Percentiles rank a stretch among this genome's conserved stretches.
Evolutionary conservation across 2,329 filamentous ascomycete species (phyloP).

Genomic region (Apiospora koreana): DNA sequence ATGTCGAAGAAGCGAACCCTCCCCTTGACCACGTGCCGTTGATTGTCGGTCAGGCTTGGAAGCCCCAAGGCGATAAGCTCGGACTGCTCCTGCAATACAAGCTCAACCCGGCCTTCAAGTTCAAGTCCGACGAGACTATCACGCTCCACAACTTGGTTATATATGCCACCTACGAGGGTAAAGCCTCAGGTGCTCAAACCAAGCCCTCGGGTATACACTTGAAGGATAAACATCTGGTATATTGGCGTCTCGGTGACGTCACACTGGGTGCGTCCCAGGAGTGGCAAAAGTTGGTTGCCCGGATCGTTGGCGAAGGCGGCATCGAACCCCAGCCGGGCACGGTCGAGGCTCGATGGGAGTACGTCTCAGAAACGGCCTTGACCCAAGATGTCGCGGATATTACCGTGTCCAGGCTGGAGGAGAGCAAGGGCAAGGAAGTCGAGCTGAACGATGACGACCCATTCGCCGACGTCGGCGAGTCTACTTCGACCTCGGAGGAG

Average conservation of each 20-base stretch:
- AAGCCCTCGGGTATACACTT: conserved; percentile 80
- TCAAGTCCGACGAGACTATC: conserved; percentile 46
- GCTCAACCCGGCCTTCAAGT: conserved; percentile 69
- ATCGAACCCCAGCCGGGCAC: conserved; percentile 71
- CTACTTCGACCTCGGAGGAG: conserved; percentile 25
- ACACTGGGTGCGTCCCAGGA: conserved; percentile 62
- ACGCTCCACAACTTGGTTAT: conserved; percentile 75
- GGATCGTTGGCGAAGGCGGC: conserved; percentile 73
- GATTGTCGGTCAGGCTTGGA: conserved; percentile 76
- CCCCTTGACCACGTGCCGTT: conserved; percentile 67
- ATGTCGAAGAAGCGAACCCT: conserved; percentile 58
- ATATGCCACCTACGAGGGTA: conserved; percentile 70
- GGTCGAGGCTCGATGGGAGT: conserved; percentile 83
- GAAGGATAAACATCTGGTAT: conserved; percentile 74
- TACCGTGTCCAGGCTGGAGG: conserved; percentile 58
- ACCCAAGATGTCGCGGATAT: conserved; percentile 46
- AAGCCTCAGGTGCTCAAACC: conserved; percentile 68
- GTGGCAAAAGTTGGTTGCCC: conserved; percentile 77
- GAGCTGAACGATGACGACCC: conserved; percentile 58
- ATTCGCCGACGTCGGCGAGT: conserved; percentile 62
- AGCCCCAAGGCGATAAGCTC: conserved; percentile 80
- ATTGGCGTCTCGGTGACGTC: conserved; percentile 79
- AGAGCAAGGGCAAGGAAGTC: conserved; percentile 50
- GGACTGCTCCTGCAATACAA: conserved; percentile 83
- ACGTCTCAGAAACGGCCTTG: conserved; percentile 19